Percentiles rank a stretch among this genome's conserved stretches.
Evolutionary conservation across 805 yeast species (phyloP).

Genomic region (Pichia nakasei): DNA sequence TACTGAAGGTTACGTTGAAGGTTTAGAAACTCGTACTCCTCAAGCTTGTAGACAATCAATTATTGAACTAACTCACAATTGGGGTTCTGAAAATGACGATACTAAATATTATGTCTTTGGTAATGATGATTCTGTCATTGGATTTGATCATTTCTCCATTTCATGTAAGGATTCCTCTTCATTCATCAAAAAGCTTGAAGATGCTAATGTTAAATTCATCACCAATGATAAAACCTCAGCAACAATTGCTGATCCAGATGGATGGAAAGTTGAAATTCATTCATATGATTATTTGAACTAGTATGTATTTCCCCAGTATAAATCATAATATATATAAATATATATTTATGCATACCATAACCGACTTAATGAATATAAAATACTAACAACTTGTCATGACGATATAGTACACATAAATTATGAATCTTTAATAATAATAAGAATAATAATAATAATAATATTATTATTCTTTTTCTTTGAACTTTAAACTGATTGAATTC

Average conservation of each 20-base stretch:
- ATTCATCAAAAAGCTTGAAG: constrained; percentile 42
- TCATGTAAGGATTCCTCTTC: constrained; percentile 54
- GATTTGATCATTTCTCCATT: constrained; percentile 82
- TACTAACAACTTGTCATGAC: too few relatives aligned
- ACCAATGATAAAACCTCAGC: constrained; percentile 53
- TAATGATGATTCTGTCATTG: constrained; percentile 47
- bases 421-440: not conserved
- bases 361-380: not conserved
- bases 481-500: constrained; percentile 73
- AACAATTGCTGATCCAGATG: constrained; percentile 82
- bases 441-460: not conserved
- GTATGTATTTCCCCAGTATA: constrained; percentile 12
- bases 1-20: constrained; percentile 34
- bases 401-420: not conserved
- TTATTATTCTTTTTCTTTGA: constrained; percentile 21
- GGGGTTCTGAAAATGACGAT: constrained; percentile 84
- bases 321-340: too few relatives aligned
- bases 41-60: constrained; percentile 53
- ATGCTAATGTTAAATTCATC: constrained; percentile 44
- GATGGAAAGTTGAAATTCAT: constrained; percentile 69
- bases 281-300: constrained; percentile 19
- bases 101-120: constrained; percentile 78
- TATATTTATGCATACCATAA: too few relatives aligned
- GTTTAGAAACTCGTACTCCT: constrained; percentile 25
- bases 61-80: constrained; percentile 87